Evolutionary conservation across 2,329 filamentous ascomycete genomes (phyloP).

Genomic region (Tolypocladium paradoxum): DNA sequence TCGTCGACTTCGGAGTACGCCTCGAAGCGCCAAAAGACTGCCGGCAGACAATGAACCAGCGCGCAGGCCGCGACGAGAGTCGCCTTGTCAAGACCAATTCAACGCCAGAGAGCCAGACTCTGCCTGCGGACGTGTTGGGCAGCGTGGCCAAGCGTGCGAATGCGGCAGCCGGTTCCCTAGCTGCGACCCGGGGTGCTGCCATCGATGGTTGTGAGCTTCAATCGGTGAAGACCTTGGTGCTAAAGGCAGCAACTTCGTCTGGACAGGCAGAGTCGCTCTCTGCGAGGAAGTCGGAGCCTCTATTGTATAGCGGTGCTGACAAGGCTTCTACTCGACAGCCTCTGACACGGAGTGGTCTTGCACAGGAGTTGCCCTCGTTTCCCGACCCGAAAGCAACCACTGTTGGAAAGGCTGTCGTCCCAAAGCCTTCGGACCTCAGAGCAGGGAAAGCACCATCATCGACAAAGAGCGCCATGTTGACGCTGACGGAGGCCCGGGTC

Average conservation of each 20-base stretch:
- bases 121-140: background rate
- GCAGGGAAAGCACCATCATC: background rate
- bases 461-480: constrained; percentile 4
- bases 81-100: background rate
- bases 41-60: background rate
- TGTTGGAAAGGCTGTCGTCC: background rate
- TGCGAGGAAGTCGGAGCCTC: background rate
- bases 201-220: background rate
- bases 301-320: background rate
- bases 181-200: no score
- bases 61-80: background rate
- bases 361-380: background rate
- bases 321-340: background rate
- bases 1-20: background rate
- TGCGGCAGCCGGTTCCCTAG: background rate
- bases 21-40: background rate
- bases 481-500: constrained; percentile 4
- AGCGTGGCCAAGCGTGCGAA: background rate
- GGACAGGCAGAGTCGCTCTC: background rate
- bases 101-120: background rate
- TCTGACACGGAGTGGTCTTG: background rate
- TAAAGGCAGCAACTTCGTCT: background rate
- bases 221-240: background rate
- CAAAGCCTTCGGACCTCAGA: background rate
- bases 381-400: background rate